Base-by-base conservation (phyloP, 768 basidiomycete genomes). In the Termitomyces sp. region DNA sequence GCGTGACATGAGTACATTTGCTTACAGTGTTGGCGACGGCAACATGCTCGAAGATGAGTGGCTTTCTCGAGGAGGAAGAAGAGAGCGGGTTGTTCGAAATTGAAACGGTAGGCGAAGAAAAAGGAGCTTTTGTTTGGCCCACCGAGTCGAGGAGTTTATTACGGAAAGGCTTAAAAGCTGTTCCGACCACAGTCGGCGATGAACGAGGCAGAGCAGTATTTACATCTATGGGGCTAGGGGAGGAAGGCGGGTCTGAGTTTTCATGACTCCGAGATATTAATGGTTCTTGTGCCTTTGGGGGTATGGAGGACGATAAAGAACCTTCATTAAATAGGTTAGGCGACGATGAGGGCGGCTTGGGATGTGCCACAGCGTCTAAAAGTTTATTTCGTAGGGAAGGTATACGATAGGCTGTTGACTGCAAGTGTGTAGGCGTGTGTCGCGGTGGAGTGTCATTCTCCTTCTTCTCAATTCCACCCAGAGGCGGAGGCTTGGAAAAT, bases 401-500 rank as follows among this genome's bases (percentile, higher is more conserved):
- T 9, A 56, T 45, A n/a, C 50, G 50, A 2, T 21, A 26, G n/a
- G 50, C 14, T 6, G 14, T 8, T n/a, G 50, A 35, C 19, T 26
- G 35, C 9, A 35, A 46, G 32, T 45, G 43, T 11, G 47, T 11
- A 17, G 41, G 30, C 14, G 24, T 46, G 4, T 43, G 40, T 19
- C 47, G 40, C 26, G 59, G 58, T 10, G 63, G 60, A 3, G 58
- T 68, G 22, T 65, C 53, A 12, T 65, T 61, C 41, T 72, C 70
- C 45, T 70, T 68, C 35, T 70, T 57, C 12, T 56, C 62, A 44
- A 57, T 53, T 9, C 59, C 52, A 10, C 67, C 67, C 11, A 68
- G 43, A 12, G 66, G 64, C 9, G 66, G 67, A 6, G 64, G 62
- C 10, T 52, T 45, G 5, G 51, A 41, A 37, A 47, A 45, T 26